Base-by-base conservation (phyloP, 1,284 basidiomycete species). In the Moniliophthora roreri region DNA sequence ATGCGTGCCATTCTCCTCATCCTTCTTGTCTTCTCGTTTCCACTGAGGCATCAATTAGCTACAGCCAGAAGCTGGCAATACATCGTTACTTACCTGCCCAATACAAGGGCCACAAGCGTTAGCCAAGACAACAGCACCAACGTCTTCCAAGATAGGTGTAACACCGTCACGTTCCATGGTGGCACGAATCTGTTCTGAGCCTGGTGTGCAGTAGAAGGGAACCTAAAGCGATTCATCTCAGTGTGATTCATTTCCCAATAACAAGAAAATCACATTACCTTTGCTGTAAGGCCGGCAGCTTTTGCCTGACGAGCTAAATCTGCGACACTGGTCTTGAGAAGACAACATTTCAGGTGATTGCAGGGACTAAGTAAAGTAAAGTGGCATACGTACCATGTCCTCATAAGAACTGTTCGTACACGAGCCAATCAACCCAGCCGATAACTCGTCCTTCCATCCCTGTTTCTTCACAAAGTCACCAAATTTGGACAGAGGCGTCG, bases 51-150 rank as follows among this genome's bases (percentile, higher is more conserved):
- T 37, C 18, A 9, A 23, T 56, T 41, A 48, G 41, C 38, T 20
- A 16, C 13, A 61, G 23, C 32, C 23, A 38, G 35, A 56, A 23
- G 13, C 44, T 51, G 45, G 20, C 54, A 52, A 50, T 10, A 10
- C 15, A 52, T 41, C 35, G 49, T 16, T n/a, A 62, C 74, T 15
- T 62, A 85, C 87, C 74, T 98, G 97, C 37, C 97, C 97, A 62
- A 99, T 99, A 69, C 97, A 99, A 28, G 97, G 97, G 50, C 97
- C 97, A 63, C 97, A 99, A 1, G 97, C 97, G 69, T 99, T 99
- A 11, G 97, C 96, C 28, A 99, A 78, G 13, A 99, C 96, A 37
- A 89, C 81, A 5, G 87, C 95, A 28, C 96, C 96, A 47, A 98
- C 91, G 60, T 85, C 84, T 67, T 95, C 82, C 36, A 99, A 75